Conservation (phyloP, 2,329 filamentous ascomycete genomes). For the Fusarium albidum region DNA sequence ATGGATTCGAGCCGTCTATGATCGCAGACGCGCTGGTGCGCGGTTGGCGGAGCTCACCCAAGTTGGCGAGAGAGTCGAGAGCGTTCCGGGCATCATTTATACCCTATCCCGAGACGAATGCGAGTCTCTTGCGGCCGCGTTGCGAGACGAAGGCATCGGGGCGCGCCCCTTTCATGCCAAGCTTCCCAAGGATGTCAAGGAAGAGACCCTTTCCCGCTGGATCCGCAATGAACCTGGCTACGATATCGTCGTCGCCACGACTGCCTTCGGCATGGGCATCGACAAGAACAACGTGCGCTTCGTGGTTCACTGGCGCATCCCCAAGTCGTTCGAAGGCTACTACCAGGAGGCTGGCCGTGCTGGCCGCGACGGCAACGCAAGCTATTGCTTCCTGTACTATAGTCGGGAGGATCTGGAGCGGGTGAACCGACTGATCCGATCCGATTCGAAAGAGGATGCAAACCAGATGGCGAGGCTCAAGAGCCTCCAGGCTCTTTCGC, state of each 20-base stretch:
- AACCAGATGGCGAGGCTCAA: constrained; percentile 62
- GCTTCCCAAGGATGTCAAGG: constrained; percentile 72
- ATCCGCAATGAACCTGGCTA: constrained; percentile 78
- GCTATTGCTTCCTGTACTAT: constrained; percentile 90
- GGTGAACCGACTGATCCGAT: constrained; percentile 64
- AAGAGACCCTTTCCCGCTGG: constrained; percentile 76
- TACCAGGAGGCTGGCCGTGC: constrained; percentile 96
- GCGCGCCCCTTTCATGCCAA: constrained; percentile 78
- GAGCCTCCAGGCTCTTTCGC: constrained; percentile 73
- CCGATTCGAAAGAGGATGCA: constrained; percentile 51
- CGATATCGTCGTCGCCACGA: constrained; percentile 93
- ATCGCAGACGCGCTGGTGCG: constrained; percentile 68
- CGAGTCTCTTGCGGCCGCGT: constrained; percentile 71
- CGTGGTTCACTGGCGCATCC: constrained; percentile 92
- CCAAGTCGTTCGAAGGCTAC: constrained; percentile 94
- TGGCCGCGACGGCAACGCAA: constrained; percentile 87
- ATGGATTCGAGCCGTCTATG: constrained; percentile 80
- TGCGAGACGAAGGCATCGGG: constrained; percentile 74
- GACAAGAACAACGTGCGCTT: constrained; percentile 96
- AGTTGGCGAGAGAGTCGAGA: constrained; percentile 64
- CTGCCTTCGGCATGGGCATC: constrained; percentile 97
- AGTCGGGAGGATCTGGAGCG: constrained; percentile 86
- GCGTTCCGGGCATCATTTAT: constrained; percentile 81
- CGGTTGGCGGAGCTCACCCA: constrained; percentile 66
- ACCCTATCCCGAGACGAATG: constrained; percentile 79